Evolutionary conservation across 805 yeast species (phyloP), one percentile per base, ranked within the genome.

Genomic region (Priceomyces melissophilus): DNA sequence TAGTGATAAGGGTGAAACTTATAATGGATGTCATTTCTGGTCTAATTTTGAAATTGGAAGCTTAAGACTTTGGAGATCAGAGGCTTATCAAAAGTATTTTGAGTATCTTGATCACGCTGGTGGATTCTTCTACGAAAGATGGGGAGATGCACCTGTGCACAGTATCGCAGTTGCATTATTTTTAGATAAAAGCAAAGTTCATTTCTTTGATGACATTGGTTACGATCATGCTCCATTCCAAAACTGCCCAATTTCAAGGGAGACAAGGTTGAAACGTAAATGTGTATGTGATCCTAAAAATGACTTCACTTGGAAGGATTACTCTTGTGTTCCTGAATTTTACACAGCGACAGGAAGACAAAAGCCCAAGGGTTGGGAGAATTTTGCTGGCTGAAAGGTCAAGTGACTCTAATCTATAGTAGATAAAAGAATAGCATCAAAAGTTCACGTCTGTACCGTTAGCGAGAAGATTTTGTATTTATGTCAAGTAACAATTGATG

Each of bases 131-230:
- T 88, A 87, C 62, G 89, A 85, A 70, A 76, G 96, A 65, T 87
- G 95, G 96, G 95, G 96, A 52, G 96, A 87, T 63, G 96, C 95
- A 20, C 96, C 96, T 28, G 83, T 87, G 37, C 95, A 87, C 62
- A 84, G 93, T 10, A 81, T 87, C 54, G 96, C 91, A 29, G 95
- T 87, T 13, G 71, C 95, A 7, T 66, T 87, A 48, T 84, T 87
- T 68, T 57, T 86, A 61, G 80, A 84, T 41, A 78, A 76, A 60
- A 79, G 77, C 47, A 69, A 81, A 55, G 66, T 87, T 40, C 95
- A 88, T 57, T 60, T 84, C 73, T 89, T 89, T 59, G 84, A 79
- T 44, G 95, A 87, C 55, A 77, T 87, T 46, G 96, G 96, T 38
- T 87, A 88, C 64, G 84, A 59, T 68, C 96, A 87, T 59, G 82